Conservation (phyloP, 1,284 basidiomycete species). For the Moesziomyces parantarcticus region DNA sequence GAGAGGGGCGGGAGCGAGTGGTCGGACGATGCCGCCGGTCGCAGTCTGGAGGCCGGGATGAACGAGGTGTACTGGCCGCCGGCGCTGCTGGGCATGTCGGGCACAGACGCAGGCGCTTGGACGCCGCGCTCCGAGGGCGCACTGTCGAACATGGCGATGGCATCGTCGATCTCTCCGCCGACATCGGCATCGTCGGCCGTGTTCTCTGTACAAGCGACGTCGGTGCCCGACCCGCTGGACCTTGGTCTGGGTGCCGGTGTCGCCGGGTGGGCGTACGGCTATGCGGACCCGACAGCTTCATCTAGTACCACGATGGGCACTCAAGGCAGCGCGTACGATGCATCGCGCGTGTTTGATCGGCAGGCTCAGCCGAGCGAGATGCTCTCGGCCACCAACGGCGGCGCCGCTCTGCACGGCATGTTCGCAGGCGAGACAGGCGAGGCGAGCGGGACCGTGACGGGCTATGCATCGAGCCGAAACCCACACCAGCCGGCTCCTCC, state of each 20-base stretch:
- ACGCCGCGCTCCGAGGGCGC: conserved; percentile 20
- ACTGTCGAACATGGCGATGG: conserved; percentile 18
- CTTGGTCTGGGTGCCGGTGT: background rate
- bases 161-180: conserved; percentile 19
- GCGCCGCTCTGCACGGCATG: no score
- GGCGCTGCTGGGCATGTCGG: conserved; percentile 1
- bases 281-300: background rate
- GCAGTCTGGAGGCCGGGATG: conserved; percentile 15
- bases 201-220: conserved; percentile 10
- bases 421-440: no score
- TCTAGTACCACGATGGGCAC: background rate
- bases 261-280: background rate
- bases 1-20: conserved; percentile 11
- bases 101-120: conserved; percentile 6
- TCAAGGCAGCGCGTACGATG: background rate
- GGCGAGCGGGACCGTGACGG: background rate
- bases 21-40: conserved; percentile 9
- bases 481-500: no score
- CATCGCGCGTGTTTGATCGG: no score
- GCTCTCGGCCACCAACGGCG: no score
- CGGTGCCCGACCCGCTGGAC: conserved; percentile 15
- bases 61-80: conserved; percentile 18
- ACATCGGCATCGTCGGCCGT: conserved; percentile 8
- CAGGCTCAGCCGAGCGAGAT: no score
- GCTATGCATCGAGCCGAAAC: background rate